Conservation (phyloP, 129 eudicot species). For the Centaurea solstitialis region DNA sequence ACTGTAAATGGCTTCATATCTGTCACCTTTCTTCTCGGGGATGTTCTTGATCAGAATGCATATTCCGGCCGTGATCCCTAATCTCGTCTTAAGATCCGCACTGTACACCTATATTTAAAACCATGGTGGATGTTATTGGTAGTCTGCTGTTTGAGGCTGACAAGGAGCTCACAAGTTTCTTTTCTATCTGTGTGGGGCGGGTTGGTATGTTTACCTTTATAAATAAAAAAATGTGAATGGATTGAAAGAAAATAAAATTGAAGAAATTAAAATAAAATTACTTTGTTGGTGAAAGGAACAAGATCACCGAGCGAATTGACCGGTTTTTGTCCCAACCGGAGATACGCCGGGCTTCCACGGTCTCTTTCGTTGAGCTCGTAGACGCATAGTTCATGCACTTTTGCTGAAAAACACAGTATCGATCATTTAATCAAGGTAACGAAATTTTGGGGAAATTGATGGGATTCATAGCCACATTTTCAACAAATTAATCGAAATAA, state of each 20-base stretch:
- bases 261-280: constrained; percentile 1
- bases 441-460: not conserved
- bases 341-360: constrained; percentile 89
- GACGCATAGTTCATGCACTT: constrained; percentile 71
- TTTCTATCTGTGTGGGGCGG: too few species aligned
- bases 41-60: constrained; percentile 75
- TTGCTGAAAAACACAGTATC: constrained; percentile 30
- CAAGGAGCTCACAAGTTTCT: too few species aligned
- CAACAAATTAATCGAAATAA: too few species aligned
- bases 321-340: constrained; percentile 73
- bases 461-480: too few species aligned
- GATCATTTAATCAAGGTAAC: not conserved
- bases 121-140: too few species aligned
- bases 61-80: constrained; percentile 88
- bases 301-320: constrained; percentile 84
- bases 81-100: constrained; percentile 69
- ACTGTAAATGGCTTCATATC: constrained; percentile 82
- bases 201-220: too few species aligned
- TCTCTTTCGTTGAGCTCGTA: constrained; percentile 92
- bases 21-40: constrained; percentile 79
- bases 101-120: constrained; percentile 52
- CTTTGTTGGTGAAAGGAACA: constrained; percentile 87
- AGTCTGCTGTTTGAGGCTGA: too few species aligned
- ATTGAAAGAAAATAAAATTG: too few species aligned
- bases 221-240: too few species aligned